These are phyloP conservation scores for Penstemon newberryi DNA, from an alignment of 257 asterid species.

Conservation along the genomic window DNA sequence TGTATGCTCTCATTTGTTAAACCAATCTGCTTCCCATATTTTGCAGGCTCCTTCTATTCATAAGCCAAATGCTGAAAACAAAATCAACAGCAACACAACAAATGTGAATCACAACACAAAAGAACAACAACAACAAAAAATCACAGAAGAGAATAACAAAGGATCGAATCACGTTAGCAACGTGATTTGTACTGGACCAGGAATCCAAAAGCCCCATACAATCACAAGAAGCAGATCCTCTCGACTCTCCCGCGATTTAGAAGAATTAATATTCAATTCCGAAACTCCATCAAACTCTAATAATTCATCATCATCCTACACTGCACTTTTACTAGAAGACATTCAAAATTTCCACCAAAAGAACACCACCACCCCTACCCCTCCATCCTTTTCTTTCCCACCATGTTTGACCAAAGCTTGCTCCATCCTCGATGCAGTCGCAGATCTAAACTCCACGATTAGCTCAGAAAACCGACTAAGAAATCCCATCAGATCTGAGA, in stretches of 20 bases:
- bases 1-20: background rate
- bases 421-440: slow-evolving; percentile 94
- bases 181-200: slow-evolving; percentile 54
- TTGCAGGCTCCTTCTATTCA: slow-evolving; percentile 39
- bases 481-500: slow-evolving; percentile 37
- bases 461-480: slow-evolving; percentile 49
- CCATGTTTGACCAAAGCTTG: slow-evolving; percentile 83
- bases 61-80: slow-evolving; percentile 47
- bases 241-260: slow-evolving; percentile 74
- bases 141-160: slow-evolving; percentile 26
- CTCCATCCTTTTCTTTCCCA: slow-evolving; percentile 58
- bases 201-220: slow-evolving; percentile 38
- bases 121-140: slow-evolving; percentile 27
- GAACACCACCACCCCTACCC: slow-evolving; percentile 38
- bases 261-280: slow-evolving; percentile 40
- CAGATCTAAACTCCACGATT: slow-evolving; percentile 84
- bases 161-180: slow-evolving; percentile 33
- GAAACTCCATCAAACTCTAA: slow-evolving; percentile 56
- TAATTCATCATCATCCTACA: slow-evolving; percentile 48
- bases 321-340: slow-evolving; percentile 82
- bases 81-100: slow-evolving; percentile 25
- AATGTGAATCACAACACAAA: slow-evolving; percentile 30
- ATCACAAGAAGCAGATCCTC: slow-evolving; percentile 66
- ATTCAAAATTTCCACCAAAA: slow-evolving; percentile 95
- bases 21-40: background rate